Evolutionary conservation across 306 rosid genomes (phyloP).

Genomic region (Carpinus fangiana): DNA sequence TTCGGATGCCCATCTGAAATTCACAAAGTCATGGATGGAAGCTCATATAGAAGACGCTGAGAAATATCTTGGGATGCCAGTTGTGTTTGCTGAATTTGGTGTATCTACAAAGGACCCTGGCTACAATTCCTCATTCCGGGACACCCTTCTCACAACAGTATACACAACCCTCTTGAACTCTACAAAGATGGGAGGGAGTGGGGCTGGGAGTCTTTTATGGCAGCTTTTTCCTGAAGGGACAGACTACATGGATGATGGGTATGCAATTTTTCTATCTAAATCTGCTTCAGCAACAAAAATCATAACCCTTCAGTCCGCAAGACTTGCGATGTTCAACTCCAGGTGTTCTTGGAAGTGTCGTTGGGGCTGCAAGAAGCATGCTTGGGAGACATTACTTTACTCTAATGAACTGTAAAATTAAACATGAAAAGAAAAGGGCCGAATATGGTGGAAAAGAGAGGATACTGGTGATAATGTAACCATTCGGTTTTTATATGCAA

Average conservation of each 20-base stretch:
- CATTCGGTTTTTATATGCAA: no score
- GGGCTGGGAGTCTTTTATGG: conserved; percentile 86
- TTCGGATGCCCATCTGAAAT: conserved; percentile 65
- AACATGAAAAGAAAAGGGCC: conserved; percentile 8
- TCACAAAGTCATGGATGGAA: conserved; percentile 88
- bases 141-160: conserved; percentile 52
- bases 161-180: conserved; percentile 58
- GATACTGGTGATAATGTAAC: no score
- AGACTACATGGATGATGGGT: conserved; percentile 90
- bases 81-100: conserved; percentile 81
- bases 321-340: conserved; percentile 61
- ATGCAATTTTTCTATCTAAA: conserved; percentile 68
- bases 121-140: conserved; percentile 70
- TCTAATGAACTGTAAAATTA: conserved; percentile 42
- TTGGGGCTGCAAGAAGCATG: conserved; percentile 70
- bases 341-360: conserved; percentile 64
- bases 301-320: conserved; percentile 60
- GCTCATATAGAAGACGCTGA: conserved; percentile 96
- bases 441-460: background rate
- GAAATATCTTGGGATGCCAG: conserved; percentile 78
- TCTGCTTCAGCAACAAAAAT: conserved; percentile 63
- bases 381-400: conserved; percentile 30
- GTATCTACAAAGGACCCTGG: conserved; percentile 80
- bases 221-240: conserved; percentile 85
- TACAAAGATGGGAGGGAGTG: conserved; percentile 81